phyloP scores from a whole-genome alignment of 148 eudicot species.

The Beta vulgaris region DNA sequence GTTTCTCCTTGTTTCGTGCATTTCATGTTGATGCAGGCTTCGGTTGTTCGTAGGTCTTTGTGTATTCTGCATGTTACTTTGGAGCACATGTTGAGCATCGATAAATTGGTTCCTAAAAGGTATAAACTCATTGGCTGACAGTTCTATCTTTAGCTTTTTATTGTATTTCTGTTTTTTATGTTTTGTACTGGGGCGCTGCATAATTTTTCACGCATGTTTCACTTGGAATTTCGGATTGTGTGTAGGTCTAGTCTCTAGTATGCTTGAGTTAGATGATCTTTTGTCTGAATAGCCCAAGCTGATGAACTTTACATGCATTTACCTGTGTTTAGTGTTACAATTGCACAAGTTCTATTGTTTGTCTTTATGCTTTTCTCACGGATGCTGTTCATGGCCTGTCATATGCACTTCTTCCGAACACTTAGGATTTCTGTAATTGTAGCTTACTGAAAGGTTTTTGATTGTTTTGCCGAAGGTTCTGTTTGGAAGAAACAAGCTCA shows the following conservation, averaged over 20 bases:
- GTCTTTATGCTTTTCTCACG: neutral
- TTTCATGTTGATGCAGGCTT: constrained; percentile 35
- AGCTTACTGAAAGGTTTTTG: no score
- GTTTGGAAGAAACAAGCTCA: neutral
- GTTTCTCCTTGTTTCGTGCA: neutral
- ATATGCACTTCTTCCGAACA: no score
- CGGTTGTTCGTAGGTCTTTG: constrained; percentile 40
- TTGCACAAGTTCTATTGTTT: no score
- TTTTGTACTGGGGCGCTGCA: no score
- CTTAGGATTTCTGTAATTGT: no score
- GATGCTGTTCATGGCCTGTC: neutral
- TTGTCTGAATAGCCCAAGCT: neutral
- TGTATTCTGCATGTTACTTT: constrained; percentile 35
- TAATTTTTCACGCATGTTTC: neutral
- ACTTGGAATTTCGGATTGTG: neutral
- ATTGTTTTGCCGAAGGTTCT: no score
- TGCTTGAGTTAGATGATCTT: neutral
- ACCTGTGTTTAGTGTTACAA: neutral
- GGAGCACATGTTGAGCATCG: constrained; percentile 25
- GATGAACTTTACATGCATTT: neutral
- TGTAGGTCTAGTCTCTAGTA: neutral
- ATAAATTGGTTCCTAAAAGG: constrained; percentile 31
- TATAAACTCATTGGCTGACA: constrained; percentile 6
- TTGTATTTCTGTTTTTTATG: neutral
- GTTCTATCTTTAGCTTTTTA: neutral